These are phyloP conservation scores for Amaranthus palmeri DNA, from an alignment of 148 eudicot species.

Conservation along the genomic window DNA sequence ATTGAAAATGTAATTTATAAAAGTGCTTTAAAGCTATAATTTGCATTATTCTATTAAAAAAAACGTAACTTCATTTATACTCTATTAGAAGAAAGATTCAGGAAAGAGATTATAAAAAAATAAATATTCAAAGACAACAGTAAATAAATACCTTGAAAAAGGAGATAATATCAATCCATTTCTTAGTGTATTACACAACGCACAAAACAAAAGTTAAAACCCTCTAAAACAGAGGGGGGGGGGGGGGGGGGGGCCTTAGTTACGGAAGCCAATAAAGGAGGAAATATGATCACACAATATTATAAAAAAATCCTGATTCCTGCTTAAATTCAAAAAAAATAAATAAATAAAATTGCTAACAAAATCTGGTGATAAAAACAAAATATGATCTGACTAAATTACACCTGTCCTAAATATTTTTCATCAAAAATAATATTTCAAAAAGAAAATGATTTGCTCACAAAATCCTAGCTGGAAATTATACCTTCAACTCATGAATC, in stretches of 20 bases:
- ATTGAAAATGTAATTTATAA: too few relatives aligned
- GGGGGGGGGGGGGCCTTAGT: neutral
- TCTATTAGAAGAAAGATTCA: too few relatives aligned
- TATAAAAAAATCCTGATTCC: neutral
- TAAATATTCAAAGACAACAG: too few relatives aligned
- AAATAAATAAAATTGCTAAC: conserved; percentile 4
- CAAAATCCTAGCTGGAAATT: neutral
- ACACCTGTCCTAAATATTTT: conserved; percentile 14
- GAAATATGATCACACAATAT: conserved; percentile 7
- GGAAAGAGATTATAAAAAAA: too few relatives aligned
- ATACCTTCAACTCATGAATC: too few relatives aligned
- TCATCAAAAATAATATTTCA: neutral
- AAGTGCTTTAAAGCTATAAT: too few relatives aligned
- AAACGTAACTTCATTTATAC: too few relatives aligned
- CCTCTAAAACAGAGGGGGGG: neutral
- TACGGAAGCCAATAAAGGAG: neutral
- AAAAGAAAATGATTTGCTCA: conserved; percentile 11
- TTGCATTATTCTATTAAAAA: too few relatives aligned
- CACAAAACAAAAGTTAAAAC: neutral
- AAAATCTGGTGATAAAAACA: conserved; percentile 4
- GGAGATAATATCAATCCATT: neutral
- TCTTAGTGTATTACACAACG: neutral
- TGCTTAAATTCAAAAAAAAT: neutral
- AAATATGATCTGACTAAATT: conserved; percentile 14
- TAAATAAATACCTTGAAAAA: neutral